Conservation (phyloP, 2,329 filamentous ascomycete species). For the Byssochlamys sp. region DNA sequence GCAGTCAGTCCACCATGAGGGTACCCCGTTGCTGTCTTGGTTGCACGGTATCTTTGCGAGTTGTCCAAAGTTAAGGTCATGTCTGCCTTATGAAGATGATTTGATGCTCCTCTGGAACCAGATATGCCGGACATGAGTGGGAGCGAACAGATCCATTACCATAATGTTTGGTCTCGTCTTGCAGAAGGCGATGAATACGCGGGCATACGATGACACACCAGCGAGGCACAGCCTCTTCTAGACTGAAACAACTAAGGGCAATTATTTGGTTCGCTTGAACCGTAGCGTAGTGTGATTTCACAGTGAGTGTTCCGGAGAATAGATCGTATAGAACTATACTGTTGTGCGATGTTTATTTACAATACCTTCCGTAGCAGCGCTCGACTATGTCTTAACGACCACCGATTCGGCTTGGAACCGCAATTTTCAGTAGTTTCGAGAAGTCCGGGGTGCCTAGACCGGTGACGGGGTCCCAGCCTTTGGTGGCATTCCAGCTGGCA, state of each 20-base stretch:
- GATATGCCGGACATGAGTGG: neutral
- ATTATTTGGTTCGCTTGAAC: neutral
- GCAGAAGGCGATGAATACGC: too few species aligned
- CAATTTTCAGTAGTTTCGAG: slow-evolving; percentile 11
- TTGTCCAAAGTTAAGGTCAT: neutral
- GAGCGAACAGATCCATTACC: neutral
- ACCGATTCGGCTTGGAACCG: neutral
- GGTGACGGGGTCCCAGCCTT: slow-evolving; percentile 44
- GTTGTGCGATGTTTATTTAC: neutral
- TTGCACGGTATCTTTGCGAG: neutral
- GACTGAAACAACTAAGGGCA: neutral
- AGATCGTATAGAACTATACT: neutral
- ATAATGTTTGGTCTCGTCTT: neutral
- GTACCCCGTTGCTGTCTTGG: neutral
- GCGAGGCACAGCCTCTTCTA: neutral
- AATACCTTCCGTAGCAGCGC: too few species aligned
- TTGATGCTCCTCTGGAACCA: too few species aligned
- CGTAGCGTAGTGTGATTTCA: neutral
- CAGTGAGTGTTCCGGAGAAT: neutral
- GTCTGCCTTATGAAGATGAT: neutral
- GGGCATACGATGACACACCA: too few species aligned
- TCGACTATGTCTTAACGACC: neutral
- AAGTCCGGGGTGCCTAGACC: slow-evolving; percentile 33
- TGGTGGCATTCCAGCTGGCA: slow-evolving; percentile 43
- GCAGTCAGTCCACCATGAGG: neutral